phyloP scores from a whole-genome alignment of 371 early-diverging fungal genomes.

The Globomyces sp. region DNA sequence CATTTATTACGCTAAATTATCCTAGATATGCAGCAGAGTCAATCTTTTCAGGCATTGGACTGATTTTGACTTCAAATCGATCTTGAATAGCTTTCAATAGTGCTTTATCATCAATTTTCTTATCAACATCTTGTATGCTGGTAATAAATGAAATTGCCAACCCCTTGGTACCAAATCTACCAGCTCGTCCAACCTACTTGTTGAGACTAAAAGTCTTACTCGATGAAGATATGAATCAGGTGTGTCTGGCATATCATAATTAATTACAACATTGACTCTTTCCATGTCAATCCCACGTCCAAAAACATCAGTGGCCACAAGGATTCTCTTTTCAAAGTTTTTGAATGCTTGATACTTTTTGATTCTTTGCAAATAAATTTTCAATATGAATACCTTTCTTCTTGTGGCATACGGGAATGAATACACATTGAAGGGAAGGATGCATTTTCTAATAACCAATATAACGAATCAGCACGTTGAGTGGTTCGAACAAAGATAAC shows the following conservation, averaged over 20 bases:
- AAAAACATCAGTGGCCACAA: slow-evolving; percentile 98
- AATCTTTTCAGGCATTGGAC: slow-evolving; percentile 79
- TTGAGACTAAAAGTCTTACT: slow-evolving; percentile 38
- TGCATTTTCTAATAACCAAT: slow-evolving; percentile 80
- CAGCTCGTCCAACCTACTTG: slow-evolving; percentile 92
- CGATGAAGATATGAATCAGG: slow-evolving; percentile 97
- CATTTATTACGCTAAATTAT: no score
- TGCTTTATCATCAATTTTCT: slow-evolving; percentile 68
- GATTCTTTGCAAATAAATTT: slow-evolving; percentile 51
- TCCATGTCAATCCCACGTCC: slow-evolving; percentile 99
- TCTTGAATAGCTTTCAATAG: slow-evolving; percentile 89
- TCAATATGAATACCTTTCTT: slow-evolving; percentile 60
- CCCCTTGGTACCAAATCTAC: slow-evolving; percentile 99
- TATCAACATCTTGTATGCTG: slow-evolving; percentile 36
- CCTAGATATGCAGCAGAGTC: slow-evolving; percentile 55
- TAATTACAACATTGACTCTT: slow-evolving; percentile 98
- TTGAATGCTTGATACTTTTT: slow-evolving; percentile 95
- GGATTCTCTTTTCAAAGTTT: slow-evolving; percentile 88
- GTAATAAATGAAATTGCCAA: slow-evolving; percentile 97
- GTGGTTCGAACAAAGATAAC: slow-evolving; percentile 97
- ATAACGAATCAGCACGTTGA: slow-evolving; percentile 80
- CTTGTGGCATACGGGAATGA: slow-evolving; percentile 87
- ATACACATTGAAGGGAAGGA: slow-evolving; percentile 95
- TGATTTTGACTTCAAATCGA: slow-evolving; percentile 94
- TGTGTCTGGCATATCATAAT: slow-evolving; percentile 97